Evolutionary conservation across 192 early-diverging fungal species (phyloP).

Genomic region (Podila horticola): DNA sequence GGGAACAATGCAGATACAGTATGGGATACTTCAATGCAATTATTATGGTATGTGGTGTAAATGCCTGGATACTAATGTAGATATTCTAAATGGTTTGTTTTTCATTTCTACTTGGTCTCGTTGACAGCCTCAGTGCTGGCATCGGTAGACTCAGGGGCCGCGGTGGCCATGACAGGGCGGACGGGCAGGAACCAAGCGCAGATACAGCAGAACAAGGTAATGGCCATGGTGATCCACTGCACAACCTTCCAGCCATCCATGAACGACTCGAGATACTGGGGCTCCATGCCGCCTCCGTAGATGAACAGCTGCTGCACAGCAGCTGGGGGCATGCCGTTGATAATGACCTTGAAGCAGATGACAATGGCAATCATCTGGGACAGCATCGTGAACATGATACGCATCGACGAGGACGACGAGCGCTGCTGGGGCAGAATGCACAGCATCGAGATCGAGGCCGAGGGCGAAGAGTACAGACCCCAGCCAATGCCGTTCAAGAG

Average conservation of each 20-base stretch:
- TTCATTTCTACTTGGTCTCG: no score
- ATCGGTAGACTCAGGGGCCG: no score
- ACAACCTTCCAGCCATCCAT: conserved; percentile 47
- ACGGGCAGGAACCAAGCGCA: conserved; percentile 31
- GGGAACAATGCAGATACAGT: no score
- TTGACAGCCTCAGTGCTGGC: no score
- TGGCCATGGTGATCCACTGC: conserved; percentile 42
- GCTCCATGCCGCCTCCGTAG: conserved; percentile 40
- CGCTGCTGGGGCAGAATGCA: conserved; percentile 50
- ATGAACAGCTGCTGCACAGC: conserved; percentile 47
- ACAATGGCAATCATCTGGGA: conserved; percentile 52
- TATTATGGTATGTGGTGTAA: no score
- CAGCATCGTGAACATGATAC: conserved; percentile 52
- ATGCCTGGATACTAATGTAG: no score
- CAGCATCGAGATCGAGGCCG: conserved; percentile 46
- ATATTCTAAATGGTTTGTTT: no score
- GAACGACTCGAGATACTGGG: conserved; percentile 32
- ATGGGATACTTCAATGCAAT: no score
- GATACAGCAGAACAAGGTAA: conserved; percentile 35
- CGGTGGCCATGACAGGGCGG: conserved; percentile 28
- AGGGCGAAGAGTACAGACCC: conserved; percentile 49
- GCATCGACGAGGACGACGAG: conserved; percentile 40
- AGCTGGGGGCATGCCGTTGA: conserved; percentile 39
- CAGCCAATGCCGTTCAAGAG: conserved; percentile 43
- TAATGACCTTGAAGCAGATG: conserved; percentile 50